These are phyloP conservation scores for Trichoderma gracile DNA, from an alignment of 2,329 filamentous ascomycete species.

Conservation along the genomic window DNA sequence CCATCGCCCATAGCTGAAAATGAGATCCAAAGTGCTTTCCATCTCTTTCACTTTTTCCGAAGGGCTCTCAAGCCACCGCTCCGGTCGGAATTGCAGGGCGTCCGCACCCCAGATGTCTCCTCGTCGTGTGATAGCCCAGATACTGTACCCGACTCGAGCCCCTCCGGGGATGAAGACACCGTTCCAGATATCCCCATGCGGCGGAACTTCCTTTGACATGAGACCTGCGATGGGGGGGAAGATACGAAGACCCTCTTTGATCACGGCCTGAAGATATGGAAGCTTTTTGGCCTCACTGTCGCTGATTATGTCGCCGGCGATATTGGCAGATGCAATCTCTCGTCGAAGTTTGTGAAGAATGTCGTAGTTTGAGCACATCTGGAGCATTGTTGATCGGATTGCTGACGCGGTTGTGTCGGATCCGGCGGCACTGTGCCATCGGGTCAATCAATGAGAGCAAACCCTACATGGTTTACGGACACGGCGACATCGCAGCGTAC, in stretches of 20 bases:
- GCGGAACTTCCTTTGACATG: slow-evolving; percentile 41
- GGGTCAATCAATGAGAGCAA: background rate
- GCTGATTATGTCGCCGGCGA: slow-evolving; percentile 33
- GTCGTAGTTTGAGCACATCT: slow-evolving; percentile 52
- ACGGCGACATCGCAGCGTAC: too few relatives aligned
- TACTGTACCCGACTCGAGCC: slow-evolving; percentile 38
- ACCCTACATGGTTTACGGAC: too few relatives aligned
- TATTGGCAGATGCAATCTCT: slow-evolving; percentile 30
- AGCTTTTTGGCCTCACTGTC: slow-evolving; percentile 41
- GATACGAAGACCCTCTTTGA: slow-evolving; percentile 50
- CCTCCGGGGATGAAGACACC: slow-evolving; percentile 39
- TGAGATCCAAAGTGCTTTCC: slow-evolving; percentile 38
- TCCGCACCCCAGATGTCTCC: slow-evolving; percentile 41
- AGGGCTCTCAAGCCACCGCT: slow-evolving; percentile 42
- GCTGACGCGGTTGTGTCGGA: slow-evolving; percentile 59
- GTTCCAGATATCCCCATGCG: slow-evolving; percentile 37
- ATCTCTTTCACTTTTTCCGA: slow-evolving; percentile 37
- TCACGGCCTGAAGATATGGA: slow-evolving; percentile 50
- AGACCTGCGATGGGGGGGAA: slow-evolving; percentile 41
- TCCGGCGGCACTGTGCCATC: slow-evolving; percentile 49
- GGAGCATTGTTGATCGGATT: slow-evolving; percentile 54
- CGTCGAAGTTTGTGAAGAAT: slow-evolving; percentile 48
- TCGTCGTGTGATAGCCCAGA: slow-evolving; percentile 40
- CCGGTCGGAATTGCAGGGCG: slow-evolving; percentile 38
- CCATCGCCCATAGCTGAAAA: slow-evolving; percentile 36